These are phyloP conservation scores for Globisporangium paroecandrum DNA, from an alignment of 352 stramenopile genomes.

Conservation along the genomic window DNA sequence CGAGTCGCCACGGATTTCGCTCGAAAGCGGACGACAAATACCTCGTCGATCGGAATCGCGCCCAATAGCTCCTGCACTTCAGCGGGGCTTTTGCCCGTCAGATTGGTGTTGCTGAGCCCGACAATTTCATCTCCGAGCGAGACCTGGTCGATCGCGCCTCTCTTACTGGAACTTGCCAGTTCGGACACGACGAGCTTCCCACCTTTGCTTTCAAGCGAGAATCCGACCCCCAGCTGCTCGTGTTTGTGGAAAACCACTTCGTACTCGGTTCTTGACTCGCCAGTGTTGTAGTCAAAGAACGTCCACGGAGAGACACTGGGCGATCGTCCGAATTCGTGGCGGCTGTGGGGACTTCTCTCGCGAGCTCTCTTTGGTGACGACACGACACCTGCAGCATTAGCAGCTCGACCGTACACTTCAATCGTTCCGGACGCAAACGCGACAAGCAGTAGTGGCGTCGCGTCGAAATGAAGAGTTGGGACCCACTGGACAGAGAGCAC, in stretches of 20 bases:
- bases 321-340: slow-evolving; percentile 26
- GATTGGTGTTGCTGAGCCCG: slow-evolving; percentile 48
- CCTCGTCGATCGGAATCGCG: slow-evolving; percentile 26
- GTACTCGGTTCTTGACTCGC: slow-evolving; percentile 64
- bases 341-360: slow-evolving; percentile 18
- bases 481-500: slow-evolving; percentile 83
- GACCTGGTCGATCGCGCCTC: slow-evolving; percentile 10
- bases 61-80: slow-evolving; percentile 35
- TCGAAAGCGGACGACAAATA: slow-evolving; percentile 48
- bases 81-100: slow-evolving; percentile 34
- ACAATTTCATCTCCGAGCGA: slow-evolving; percentile 62
- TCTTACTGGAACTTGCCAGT: slow-evolving; percentile 17
- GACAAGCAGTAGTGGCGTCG: slow-evolving; percentile 68
- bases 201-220: slow-evolving; percentile 39
- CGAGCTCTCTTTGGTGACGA: slow-evolving; percentile 36
- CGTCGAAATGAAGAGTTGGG: slow-evolving; percentile 76
- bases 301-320: slow-evolving; percentile 67
- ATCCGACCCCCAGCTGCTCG: slow-evolving; percentile 27
- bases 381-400: slow-evolving; percentile 50
- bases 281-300: slow-evolving; percentile 65
- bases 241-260: slow-evolving; percentile 56
- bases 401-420: slow-evolving; percentile 60
- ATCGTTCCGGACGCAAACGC: slow-evolving; percentile 54
- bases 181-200: slow-evolving; percentile 39
- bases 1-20: slow-evolving; percentile 21